phyloP scores from a whole-genome alignment of 2,329 filamentous ascomycete species.

The Epichloe brachyelytri region DNA sequence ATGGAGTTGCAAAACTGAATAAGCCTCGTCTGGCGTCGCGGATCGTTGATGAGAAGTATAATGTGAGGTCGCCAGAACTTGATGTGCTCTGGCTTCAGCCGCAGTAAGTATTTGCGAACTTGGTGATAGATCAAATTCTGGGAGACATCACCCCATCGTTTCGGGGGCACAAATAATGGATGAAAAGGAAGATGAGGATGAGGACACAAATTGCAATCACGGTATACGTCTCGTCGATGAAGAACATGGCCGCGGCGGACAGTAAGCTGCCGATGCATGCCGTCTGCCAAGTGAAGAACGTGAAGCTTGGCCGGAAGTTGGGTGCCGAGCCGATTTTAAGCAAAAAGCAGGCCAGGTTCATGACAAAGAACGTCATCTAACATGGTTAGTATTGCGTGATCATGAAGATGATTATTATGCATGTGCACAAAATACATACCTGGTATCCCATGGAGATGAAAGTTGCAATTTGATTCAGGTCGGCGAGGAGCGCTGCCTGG shows the following conservation, averaged over 20 bases:
- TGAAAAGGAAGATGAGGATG: constrained; percentile 66
- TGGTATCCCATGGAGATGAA: constrained; percentile 86
- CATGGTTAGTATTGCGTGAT: neutral
- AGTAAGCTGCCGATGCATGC: constrained; percentile 62
- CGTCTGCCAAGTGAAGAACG: constrained; percentile 80
- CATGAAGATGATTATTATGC: too few relatives aligned
- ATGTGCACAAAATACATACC: constrained; percentile 21
- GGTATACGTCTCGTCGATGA: constrained; percentile 73
- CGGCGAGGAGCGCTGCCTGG: constrained; percentile 67
- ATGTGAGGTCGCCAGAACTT: constrained; percentile 92
- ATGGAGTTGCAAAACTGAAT: constrained; percentile 87
- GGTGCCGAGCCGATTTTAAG: constrained; percentile 78
- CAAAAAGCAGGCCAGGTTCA: constrained; percentile 76
- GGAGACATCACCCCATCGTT: constrained; percentile 81
- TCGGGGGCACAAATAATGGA: constrained; percentile 76
- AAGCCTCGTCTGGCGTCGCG: constrained; percentile 66
- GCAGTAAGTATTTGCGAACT: constrained; percentile 73
- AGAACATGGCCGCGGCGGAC: constrained; percentile 76
- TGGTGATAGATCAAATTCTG: constrained; percentile 79
- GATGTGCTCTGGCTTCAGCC: constrained; percentile 77
- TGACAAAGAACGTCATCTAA: constrained; percentile 78
- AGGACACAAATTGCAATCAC: constrained; percentile 61
- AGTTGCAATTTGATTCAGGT: constrained; percentile 80
- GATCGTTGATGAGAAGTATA: constrained; percentile 70
- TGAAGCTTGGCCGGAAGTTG: constrained; percentile 79